A percentile compares a stretch with the other conserved stretches of the same genome.
Evolutionary conservation across 257 asterid species (phyloP).

Genomic region (Solanum rostratum): DNA sequence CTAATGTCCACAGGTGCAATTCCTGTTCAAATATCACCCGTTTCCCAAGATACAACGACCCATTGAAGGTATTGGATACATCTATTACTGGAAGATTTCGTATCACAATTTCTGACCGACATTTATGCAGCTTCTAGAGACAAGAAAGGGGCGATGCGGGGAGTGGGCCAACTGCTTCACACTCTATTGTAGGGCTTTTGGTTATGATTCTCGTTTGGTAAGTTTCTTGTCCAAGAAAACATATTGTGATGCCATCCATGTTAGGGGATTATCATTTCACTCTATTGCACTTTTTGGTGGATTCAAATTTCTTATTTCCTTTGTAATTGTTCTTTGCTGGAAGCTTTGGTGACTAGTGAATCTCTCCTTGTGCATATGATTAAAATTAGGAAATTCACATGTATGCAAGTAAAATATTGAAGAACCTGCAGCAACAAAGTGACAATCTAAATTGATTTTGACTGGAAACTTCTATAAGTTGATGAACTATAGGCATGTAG

Average conservation of each 20-base stretch:
- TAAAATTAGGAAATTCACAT: background rate
- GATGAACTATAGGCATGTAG: background rate
- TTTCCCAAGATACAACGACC: conserved; percentile 93
- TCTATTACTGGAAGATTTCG: conserved; percentile 1
- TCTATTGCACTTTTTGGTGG: background rate
- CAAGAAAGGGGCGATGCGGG: conserved; percentile 93
- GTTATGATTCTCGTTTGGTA: conserved; percentile 86
- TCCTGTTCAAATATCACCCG: conserved; percentile 65
- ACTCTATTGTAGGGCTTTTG: conserved; percentile 84
- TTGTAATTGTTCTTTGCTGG: background rate
- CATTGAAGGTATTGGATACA: conserved; percentile 55
- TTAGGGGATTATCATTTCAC: background rate
- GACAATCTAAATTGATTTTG: background rate
- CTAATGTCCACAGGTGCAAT: conserved; percentile 53
- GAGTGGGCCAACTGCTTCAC: conserved; percentile 99
- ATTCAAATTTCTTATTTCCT: background rate
- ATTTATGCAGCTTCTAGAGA: conserved; percentile 72
- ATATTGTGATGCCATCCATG: background rate
- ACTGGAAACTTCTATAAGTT: background rate
- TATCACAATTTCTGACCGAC: conserved; percentile 5
- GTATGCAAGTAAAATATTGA: background rate
- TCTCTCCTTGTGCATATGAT: background rate
- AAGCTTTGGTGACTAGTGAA: background rate
- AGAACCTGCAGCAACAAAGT: background rate
- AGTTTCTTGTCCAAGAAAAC: conserved; percentile 13